A percentile compares a stretch with the other conserved stretches of the same genome.
These are phyloP conservation scores for Fusarium anguioides DNA, from an alignment of 2,329 filamentous ascomycete genomes.

Conservation along the genomic window DNA sequence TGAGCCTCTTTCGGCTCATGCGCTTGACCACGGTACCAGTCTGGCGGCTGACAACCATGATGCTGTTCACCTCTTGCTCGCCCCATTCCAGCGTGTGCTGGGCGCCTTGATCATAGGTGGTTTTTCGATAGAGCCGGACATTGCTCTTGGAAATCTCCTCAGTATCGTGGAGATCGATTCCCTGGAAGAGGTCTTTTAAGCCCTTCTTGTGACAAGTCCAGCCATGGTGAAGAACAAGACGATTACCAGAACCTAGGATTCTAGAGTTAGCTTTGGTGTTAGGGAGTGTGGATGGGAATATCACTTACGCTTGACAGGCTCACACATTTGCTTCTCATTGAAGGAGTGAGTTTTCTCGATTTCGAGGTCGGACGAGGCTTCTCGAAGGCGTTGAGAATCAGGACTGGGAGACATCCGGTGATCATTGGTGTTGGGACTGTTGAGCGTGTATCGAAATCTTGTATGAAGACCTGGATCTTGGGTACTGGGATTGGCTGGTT, in stretches of 20 bases:
- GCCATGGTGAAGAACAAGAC: background rate
- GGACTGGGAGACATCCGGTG: background rate
- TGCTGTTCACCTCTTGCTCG: background rate
- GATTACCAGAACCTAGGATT: background rate
- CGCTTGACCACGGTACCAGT: background rate
- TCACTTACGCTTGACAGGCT: background rate
- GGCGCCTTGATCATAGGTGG: background rate
- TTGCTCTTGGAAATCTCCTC: background rate
- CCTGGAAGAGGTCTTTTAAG: background rate
- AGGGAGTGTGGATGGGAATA: background rate
- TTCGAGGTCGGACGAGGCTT: background rate
- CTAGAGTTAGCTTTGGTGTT: background rate
- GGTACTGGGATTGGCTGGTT: background rate
- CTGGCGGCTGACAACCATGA: slow-evolving; percentile 8
- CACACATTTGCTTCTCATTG: background rate
- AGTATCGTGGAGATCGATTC: background rate
- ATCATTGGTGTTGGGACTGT: background rate
- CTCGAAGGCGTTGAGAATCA: background rate
- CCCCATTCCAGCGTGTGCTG: slow-evolving; percentile 9
- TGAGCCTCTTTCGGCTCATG: background rate
- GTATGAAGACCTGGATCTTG: background rate
- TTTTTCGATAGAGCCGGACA: slow-evolving; percentile 5
- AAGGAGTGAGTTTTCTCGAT: background rate
- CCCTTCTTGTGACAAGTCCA: slow-evolving; percentile 2
- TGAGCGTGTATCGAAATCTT: background rate